These are phyloP conservation scores for Stagonosporopsis cucurbitacearum DNA, from an alignment of 2,329 filamentous ascomycete species.

Conservation along the genomic window DNA sequence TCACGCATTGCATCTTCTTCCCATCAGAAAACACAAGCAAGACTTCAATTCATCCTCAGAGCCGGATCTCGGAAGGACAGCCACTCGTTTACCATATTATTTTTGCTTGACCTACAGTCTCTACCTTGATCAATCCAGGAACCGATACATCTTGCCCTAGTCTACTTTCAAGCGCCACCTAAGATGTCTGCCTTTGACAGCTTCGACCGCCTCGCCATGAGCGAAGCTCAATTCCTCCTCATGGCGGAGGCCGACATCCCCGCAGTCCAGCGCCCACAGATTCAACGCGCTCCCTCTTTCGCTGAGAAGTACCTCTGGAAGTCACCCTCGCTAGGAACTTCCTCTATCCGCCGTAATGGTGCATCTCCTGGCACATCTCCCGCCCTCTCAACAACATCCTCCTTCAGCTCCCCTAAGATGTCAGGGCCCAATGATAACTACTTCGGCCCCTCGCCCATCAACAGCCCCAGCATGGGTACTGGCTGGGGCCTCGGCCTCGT, in stretches of 20 bases:
- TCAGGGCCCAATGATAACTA: neutral
- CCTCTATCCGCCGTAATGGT: slow-evolving; percentile 8
- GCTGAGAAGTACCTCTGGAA: slow-evolving; percentile 15
- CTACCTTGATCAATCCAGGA: slow-evolving; percentile 1
- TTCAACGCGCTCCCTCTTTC: slow-evolving; percentile 11
- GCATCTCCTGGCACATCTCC: slow-evolving; percentile 3
- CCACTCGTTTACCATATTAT: slow-evolving; percentile 11
- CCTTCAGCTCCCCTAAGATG: slow-evolving; percentile 12
- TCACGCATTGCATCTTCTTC: slow-evolving; percentile 6
- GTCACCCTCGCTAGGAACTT: slow-evolving; percentile 13
- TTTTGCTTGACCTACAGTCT: slow-evolving; percentile 10
- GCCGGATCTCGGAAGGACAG: slow-evolving; percentile 20
- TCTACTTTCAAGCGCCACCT: neutral
- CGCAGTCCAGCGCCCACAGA: neutral
- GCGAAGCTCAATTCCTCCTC: slow-evolving; percentile 16
- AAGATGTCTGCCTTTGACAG: slow-evolving; percentile 19
- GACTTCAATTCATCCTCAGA: slow-evolving; percentile 14
- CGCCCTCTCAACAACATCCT: slow-evolving; percentile 9
- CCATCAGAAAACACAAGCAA: slow-evolving; percentile 8
- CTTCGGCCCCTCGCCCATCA: slow-evolving; percentile 7
- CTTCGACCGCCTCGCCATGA: slow-evolving; percentile 22
- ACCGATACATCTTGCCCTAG: neutral
- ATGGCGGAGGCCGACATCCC: slow-evolving; percentile 15
- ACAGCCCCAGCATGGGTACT: slow-evolving; percentile 14
- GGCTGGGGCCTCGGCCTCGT: slow-evolving; percentile 18